Conservation (phyloP, 805 yeast genomes). For the Grigorovia yakushimaensis region DNA sequence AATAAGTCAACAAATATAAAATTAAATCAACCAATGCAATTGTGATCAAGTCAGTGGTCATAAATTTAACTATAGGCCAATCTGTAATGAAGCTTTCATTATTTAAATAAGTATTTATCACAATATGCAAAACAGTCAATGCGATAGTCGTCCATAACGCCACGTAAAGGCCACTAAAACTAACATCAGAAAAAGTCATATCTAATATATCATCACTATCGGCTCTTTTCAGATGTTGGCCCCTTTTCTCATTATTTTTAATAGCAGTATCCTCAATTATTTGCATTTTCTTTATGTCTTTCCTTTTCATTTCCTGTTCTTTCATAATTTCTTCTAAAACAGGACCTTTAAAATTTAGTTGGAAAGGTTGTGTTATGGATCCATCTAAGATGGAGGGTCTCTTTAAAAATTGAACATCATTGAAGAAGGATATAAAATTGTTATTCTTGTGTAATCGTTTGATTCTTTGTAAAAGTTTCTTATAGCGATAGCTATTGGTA, state of each 20-base stretch:
- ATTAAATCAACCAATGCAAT: conserved; percentile 65
- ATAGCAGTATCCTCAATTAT: background rate
- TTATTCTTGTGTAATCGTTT: conserved; percentile 2
- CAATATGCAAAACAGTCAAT: conserved; percentile 41
- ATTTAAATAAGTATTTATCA: conserved; percentile 42
- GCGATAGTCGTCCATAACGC: conserved; percentile 66
- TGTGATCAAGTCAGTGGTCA: conserved; percentile 50
- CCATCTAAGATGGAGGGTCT: conserved; percentile 47
- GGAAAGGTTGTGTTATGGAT: conserved; percentile 22
- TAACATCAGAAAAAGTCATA: conserved; percentile 7
- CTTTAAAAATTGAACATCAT: conserved; percentile 40
- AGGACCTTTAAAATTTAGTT: conserved; percentile 23
- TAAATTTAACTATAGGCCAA: conserved; percentile 46
- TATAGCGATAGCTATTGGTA: background rate
- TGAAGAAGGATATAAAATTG: conserved; percentile 40
- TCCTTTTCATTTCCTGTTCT: conserved; percentile 7
- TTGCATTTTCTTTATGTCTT: conserved; percentile 2
- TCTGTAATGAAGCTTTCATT: conserved; percentile 32
- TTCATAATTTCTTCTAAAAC: conserved; percentile 19
- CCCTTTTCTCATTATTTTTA: background rate
- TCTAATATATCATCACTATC: background rate
- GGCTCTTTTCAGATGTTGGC: background rate
- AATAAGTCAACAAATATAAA: conserved; percentile 64
- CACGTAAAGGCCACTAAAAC: conserved; percentile 72
- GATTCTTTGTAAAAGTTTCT: background rate